Evolutionary conservation across 257 asterid genomes (phyloP).

Genomic region (Voacanga thouarsii): DNA sequence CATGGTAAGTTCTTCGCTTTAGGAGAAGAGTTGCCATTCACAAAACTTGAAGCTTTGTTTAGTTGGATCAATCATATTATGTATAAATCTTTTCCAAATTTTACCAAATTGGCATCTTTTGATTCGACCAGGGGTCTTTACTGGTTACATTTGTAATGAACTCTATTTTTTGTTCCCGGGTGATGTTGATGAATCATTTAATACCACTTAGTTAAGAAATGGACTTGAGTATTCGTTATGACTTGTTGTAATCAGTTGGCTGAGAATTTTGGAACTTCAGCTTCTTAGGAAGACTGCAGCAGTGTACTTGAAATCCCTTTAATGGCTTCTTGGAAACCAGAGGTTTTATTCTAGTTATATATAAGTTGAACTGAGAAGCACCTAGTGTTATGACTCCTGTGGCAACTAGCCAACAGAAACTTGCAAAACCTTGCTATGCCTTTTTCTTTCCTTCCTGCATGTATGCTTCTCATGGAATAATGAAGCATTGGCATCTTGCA

Average conservation of each 20-base stretch:
- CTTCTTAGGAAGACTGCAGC: background rate
- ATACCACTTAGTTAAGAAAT: background rate
- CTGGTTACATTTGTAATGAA: too few species aligned
- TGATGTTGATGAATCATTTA: background rate
- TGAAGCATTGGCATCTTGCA: conserved; percentile 21
- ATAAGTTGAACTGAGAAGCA: background rate
- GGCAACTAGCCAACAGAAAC: background rate
- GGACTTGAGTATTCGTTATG: background rate
- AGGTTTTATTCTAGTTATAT: background rate
- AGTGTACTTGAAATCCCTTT: background rate
- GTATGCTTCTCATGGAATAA: background rate
- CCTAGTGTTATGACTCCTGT: background rate
- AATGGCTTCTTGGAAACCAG: background rate
- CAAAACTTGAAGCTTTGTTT: too few species aligned
- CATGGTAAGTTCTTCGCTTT: conserved; percentile 47
- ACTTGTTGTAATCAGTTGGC: background rate
- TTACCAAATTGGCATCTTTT: background rate
- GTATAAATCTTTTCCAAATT: background rate
- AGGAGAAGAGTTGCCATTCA: background rate
- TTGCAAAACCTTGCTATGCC: too few species aligned
- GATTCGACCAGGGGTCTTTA: background rate
- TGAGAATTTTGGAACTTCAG: background rate
- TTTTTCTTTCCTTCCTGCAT: background rate
- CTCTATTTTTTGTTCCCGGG: background rate
- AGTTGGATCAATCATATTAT: background rate